These are phyloP conservation scores for Neurospora discreta DNA, from an alignment of 495 filamentous ascomycete species.

Conservation along the genomic window DNA sequence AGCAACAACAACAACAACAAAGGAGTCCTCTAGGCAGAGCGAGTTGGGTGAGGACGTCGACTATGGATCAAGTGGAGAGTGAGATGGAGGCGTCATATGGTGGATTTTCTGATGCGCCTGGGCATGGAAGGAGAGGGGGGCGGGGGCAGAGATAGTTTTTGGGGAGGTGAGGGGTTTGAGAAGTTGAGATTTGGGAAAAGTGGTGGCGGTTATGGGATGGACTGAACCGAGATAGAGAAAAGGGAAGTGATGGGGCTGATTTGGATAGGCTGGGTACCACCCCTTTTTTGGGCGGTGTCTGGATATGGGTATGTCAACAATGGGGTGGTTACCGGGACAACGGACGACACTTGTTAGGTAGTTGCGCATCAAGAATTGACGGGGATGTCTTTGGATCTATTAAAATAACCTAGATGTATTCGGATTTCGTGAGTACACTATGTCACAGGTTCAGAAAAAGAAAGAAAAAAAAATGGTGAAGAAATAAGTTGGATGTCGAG, in stretches of 20 bases:
- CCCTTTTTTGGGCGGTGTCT: not conserved
- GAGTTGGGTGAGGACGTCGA: constrained; percentile 18
- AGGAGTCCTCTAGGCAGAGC: constrained; percentile 23
- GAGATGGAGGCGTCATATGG: constrained; percentile 11
- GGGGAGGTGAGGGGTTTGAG: not conserved
- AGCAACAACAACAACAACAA: too few species aligned
- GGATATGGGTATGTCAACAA: not conserved
- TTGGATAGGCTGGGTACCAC: not conserved
- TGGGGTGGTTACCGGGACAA: not conserved
- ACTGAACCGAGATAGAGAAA: too few species aligned
- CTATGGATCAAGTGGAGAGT: constrained; percentile 18
- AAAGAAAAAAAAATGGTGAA: not conserved
- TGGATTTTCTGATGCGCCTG: not conserved
- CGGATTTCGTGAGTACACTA: too few species aligned
- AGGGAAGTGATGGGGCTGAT: not conserved
- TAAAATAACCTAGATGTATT: too few species aligned
- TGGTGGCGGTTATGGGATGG: not conserved
- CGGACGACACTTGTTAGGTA: not conserved
- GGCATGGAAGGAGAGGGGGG: not conserved
- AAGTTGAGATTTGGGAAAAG: not conserved
- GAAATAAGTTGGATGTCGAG: not conserved
- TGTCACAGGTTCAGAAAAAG: too few species aligned
- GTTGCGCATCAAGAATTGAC: not conserved
- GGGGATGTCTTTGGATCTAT: not conserved
- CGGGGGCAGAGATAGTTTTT: not conserved